Base-by-base conservation (phyloP, 768 basidiomycete species). In the Pisolithus tinctorius region DNA sequence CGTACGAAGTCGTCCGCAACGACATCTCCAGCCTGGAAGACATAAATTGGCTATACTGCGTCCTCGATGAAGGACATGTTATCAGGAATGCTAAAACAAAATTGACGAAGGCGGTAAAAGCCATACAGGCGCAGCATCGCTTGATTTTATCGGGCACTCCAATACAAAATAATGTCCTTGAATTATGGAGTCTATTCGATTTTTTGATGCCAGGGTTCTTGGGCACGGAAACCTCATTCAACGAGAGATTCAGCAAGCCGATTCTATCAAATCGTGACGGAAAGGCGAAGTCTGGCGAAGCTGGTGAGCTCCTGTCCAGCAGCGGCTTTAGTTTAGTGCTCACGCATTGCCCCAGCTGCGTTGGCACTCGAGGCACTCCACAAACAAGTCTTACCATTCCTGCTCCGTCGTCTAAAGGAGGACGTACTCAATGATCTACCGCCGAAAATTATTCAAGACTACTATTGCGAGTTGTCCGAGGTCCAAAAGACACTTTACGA, bases 71-170 rank as follows among this genome's bases (percentile, higher is more conserved):
- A 71, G 96, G 96, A 0, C 96, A 99, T 69, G 83, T 97, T 57
- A 98, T 99, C 71, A 98, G 97, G 77, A 99, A 98, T 63, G 88
- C 92, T 36, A 97, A 95, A 71, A 97, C 96, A 23, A 98, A 98
- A 68, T 78, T 99, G 37, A 93, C 95, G 1, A 93, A 93, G 66
- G 93, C 96, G 1, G 90, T 98, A 60, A 99, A 99, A 68, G 80
- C 76, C 52, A 79, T 98, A 42, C 81, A 80, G 49, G 91, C 95
- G 1, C 86, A 93, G 52, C 96, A 99, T 69, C 85, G 96, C 23
- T 75, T 99, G 20, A 89, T 99, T 62, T 74, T 99, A 3, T 96
- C 93, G 0, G 96, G 96, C 36, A 99, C 96, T 6, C 96, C 96
- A 0, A 98, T 99, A 52, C 96, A 99, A 71, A 99, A 99, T 66